Conservation (phyloP, 2,329 filamentous ascomycete species). For the Aaosphaeria arxii region DNA sequence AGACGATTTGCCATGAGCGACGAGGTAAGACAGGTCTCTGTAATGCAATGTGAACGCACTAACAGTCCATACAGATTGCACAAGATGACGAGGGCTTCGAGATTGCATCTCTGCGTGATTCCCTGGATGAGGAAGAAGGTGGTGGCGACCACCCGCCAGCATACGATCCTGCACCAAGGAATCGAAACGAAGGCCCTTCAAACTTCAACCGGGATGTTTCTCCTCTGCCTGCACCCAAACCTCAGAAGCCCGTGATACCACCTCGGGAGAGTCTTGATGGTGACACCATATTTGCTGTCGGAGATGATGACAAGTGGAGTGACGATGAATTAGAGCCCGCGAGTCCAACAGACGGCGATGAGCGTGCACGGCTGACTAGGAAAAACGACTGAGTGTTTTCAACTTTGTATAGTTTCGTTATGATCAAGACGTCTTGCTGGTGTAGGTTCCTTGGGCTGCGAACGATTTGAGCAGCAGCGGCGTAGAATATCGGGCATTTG, state of each 20-base stretch:
- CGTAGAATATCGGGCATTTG: too few relatives aligned
- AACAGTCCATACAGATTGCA: conserved; percentile 60
- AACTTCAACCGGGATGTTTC: conserved; percentile 38
- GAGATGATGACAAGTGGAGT: conserved; percentile 81
- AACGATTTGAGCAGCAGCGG: too few relatives aligned
- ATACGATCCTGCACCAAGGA: conserved; percentile 38
- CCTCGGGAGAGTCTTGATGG: conserved; percentile 69
- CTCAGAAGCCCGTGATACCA: conserved; percentile 47
- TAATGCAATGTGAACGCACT: conserved; percentile 15
- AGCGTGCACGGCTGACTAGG: conserved; percentile 30
- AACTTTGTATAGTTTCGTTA: neutral
- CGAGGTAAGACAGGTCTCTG: conserved; percentile 57
- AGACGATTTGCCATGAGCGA: conserved; percentile 98
- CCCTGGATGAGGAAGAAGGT: conserved; percentile 62
- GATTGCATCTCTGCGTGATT: conserved; percentile 84
- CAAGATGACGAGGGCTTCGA: conserved; percentile 99
- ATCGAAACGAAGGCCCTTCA: conserved; percentile 15
- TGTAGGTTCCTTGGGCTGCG: too few relatives aligned
- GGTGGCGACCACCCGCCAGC: conserved; percentile 35
- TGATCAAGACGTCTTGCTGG: too few relatives aligned
- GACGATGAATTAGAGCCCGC: conserved; percentile 64
- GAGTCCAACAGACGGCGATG: conserved; percentile 36
- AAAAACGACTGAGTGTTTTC: conserved; percentile 5
- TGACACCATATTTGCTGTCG: conserved; percentile 94
- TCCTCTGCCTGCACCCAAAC: conserved; percentile 52